phyloP scores from a whole-genome alignment of 83 land plant genomes.

The Thuja plicata region DNA sequence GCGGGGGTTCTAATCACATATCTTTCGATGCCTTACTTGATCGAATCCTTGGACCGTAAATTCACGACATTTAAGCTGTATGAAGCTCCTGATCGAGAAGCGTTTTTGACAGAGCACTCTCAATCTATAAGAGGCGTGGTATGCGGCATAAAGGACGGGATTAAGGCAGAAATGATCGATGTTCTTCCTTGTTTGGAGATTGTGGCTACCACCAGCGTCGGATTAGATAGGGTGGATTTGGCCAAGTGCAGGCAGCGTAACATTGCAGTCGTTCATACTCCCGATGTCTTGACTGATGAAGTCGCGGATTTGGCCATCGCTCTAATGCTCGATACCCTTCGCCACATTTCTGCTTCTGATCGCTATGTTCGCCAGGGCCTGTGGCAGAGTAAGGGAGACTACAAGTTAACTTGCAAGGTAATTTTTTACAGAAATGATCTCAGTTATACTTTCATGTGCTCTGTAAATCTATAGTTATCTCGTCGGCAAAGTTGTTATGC shows the following conservation, averaged over 20 bases:
- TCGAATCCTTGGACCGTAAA: conserved; percentile 20
- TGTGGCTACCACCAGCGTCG: conserved; percentile 49
- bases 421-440: too few relatives aligned
- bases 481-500: too few relatives aligned
- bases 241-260: conserved; percentile 49
- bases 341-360: conserved; percentile 58
- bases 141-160: conserved; percentile 20
- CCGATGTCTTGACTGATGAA: conserved; percentile 50
- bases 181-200: conserved; percentile 47
- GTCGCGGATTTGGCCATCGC: conserved; percentile 71
- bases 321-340: conserved; percentile 50
- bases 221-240: conserved; percentile 62
- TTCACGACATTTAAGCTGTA: conserved; percentile 20
- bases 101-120: conserved; percentile 22
- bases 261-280: conserved; percentile 49
- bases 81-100: conserved; percentile 8
- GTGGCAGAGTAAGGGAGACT: conserved; percentile 33
- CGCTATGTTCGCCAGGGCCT: conserved; percentile 52
- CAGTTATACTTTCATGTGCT: too few relatives aligned
- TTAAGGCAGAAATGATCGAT: conserved; percentile 30
- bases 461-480: too few relatives aligned
- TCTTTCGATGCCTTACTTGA: not conserved
- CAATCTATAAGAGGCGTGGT: conserved; percentile 33
- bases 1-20: not conserved
- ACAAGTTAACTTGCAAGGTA: conserved; percentile 39